Base-by-base conservation (phyloP, 768 basidiomycete species). In the Leucocoprinus birnbaumii region DNA sequence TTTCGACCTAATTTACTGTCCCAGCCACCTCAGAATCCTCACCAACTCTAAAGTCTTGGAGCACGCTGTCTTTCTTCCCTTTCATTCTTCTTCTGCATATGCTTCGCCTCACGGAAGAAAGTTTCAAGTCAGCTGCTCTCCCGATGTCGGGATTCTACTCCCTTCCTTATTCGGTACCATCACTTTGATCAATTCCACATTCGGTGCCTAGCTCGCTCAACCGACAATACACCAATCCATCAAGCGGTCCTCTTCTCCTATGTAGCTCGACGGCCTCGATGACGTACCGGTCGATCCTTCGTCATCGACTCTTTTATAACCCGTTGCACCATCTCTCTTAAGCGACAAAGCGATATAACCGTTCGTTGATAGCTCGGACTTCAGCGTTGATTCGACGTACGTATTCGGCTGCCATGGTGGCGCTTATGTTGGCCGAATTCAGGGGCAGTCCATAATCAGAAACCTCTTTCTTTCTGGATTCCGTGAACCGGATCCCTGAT, bases 91-190 rank as follows among this genome's bases (percentile, higher is more conserved):
- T 41, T 47, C 40, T 47, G 45, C 48, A 55, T 43, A 41, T 49
- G 48, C 53, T 48, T 55, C 34, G 27, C 40, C 51, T 19, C 42
- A 46, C 47, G 43, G 21, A 46, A 53, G 43, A 45, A 46, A 52
- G 11, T 52, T 53, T 40, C 45, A 2, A 35, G 51, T 53, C 52
- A 53, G 52, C 52, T 53, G 52, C 27, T n/a, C 8, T 25, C 47
- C 54, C 54, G 54, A 55, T 53, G 47, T 55, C 54, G 54, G 54
- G 54, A 48, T 48, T 48, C 38, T 43, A 55, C 3, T 16, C 26
- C 47, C 24, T 55, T 42, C 54, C 54, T 42, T 31, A 10, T 48
- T 48, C 19, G 46, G 46, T 14, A 10, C 38, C 47, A 41, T 55
- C 43, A n/a, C 41, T 53, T 38, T 34, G 21, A 22, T 21, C 21